These are phyloP conservation scores for Fusarium sp. DNA, from an alignment of 2,329 filamentous ascomycete species.

Conservation along the genomic window DNA sequence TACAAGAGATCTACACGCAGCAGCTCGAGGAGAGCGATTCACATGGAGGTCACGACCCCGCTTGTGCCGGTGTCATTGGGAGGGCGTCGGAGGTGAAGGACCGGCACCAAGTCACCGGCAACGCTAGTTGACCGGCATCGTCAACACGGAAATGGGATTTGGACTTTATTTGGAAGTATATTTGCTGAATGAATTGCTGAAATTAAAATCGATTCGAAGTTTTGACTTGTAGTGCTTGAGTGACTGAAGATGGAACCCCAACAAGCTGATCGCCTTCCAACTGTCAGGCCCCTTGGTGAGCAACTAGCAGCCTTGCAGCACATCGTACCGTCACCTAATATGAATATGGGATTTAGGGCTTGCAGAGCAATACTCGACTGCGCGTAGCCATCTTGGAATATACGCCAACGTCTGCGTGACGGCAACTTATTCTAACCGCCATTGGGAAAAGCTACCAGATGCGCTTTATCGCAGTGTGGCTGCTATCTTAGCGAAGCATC, in stretches of 20 bases:
- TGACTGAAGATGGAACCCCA: neutral
- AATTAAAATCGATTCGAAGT: neutral
- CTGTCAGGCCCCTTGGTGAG: neutral
- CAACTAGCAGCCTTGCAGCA: neutral
- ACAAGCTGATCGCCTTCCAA: neutral
- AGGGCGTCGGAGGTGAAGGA: neutral
- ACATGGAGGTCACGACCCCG: neutral
- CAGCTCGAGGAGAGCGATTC: accelerated
- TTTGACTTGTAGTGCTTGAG: neutral
- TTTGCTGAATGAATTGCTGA: neutral
- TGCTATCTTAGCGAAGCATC: neutral
- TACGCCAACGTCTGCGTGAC: slow-evolving; percentile 7
- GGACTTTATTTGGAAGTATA: neutral
- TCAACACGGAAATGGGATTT: neutral
- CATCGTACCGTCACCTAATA: neutral
- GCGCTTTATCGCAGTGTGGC: neutral
- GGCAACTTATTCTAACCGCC: neutral
- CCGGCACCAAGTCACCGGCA: neutral
- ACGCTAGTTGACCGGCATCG: neutral
- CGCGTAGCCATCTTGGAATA: slow-evolving; percentile 1
- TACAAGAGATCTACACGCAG: neutral
- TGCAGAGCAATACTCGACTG: slow-evolving; percentile 8
- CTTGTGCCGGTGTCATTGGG: neutral
- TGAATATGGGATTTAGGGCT: neutral
- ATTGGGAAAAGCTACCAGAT: neutral